Base-by-base conservation (phyloP, 306 rosid species). In the Betula pendula region DNA sequence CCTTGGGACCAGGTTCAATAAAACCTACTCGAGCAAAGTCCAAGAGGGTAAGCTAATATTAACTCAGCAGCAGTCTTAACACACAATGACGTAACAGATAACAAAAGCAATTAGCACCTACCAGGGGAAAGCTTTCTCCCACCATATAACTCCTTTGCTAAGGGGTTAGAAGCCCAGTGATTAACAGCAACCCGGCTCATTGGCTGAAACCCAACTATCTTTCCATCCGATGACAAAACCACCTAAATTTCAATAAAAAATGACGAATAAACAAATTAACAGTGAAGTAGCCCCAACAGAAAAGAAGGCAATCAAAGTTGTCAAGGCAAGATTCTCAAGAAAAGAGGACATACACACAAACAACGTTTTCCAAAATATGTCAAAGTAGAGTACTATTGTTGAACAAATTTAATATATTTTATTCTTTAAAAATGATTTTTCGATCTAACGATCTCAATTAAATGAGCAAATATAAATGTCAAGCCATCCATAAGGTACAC, bases 101-200 rank as follows among this genome's bases (percentile, higher is more conserved):
- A 43, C 17, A 69, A 74, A 62, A 66, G 51, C 44, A 84, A 71
- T 44, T 20, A 44, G 72, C 75, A 85, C 76, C 31, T 81, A 90
- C 98, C 89, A 1, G 98, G 98, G 29, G 96, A 85, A 73, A 92
- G 90, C 71, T 85, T 92, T 82, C 85, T 87, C 69, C 97, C 95
- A 27, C 91, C 85, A 77, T 92, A 94, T 27, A 94, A 85, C 82
- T 94, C 95, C 85, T 59, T 89, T 71, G 98, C 90, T 35, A 94
- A 82, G 60, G 98, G 98, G 84, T 89, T 92, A 35, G 86, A 90
- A 33, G 95, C 95, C 98, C 98, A 92, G 9, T 85, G 88, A 78
- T 89, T 89, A 63, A 92, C 96, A 10, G 95, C 98, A 73, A 92
- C 96, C 66, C 93, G 86, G 80, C 97, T 92, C 75, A 87, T 75